A percentile compares a stretch with the other conserved stretches of the same genome.
Conservation (phyloP, 805 yeast species). For the Tetrapisispora namnaoensis region DNA sequence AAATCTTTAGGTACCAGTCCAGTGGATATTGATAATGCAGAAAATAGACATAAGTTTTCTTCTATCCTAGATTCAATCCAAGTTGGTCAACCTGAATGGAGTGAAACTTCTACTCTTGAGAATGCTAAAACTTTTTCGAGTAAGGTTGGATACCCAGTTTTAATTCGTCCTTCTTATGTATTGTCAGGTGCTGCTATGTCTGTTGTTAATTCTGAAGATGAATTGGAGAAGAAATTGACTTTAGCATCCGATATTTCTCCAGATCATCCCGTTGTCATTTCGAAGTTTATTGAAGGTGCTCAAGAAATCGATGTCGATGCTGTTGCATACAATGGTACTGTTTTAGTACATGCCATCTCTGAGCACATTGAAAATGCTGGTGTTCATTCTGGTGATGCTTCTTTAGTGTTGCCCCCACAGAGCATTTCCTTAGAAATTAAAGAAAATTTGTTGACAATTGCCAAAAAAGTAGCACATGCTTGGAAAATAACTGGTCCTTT, state of each 20-base stretch:
- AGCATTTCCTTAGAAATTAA: conserved; percentile 54
- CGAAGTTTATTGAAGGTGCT: conserved; percentile 92
- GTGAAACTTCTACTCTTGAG: conserved; percentile 76
- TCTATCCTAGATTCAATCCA: conserved; percentile 85
- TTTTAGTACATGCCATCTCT: conserved; percentile 88
- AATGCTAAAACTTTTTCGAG: conserved; percentile 83
- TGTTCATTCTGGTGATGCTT: conserved; percentile 98
- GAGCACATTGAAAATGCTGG: conserved; percentile 99
- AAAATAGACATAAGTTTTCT: conserved; percentile 96
- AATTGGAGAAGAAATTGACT: conserved; percentile 70
- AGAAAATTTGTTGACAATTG: conserved; percentile 71
- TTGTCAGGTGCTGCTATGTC: conserved; percentile 99
- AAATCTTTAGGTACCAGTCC: conserved; percentile 91
- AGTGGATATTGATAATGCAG: conserved; percentile 91
- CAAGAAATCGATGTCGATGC: conserved; percentile 96
- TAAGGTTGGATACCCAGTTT: conserved; percentile 85
- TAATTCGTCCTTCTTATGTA: conserved; percentile 96
- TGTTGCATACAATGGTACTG: conserved; percentile 82
- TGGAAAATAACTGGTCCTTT: conserved; percentile 97
- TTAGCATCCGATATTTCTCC: conserved; percentile 88
- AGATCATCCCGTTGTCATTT: conserved; percentile 95
- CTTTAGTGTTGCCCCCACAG: conserved; percentile 89
- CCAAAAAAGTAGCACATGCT: conserved; percentile 88
- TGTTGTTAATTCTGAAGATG: conserved; percentile 69
- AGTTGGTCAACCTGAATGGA: conserved; percentile 97